phyloP scores from a whole-genome alignment of 2,329 filamentous ascomycete species.

The Aspergillus uvarum region DNA sequence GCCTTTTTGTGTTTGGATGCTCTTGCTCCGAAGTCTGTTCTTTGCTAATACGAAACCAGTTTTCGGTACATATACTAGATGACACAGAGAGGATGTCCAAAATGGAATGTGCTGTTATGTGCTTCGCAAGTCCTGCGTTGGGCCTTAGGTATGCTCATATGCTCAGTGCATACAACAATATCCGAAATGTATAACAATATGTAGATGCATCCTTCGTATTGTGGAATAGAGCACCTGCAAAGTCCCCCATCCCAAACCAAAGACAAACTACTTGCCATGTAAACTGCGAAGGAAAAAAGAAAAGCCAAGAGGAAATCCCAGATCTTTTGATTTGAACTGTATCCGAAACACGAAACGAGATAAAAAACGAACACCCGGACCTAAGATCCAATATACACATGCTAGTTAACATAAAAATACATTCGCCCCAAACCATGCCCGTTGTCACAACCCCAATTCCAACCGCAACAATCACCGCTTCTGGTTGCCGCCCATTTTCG shows the following conservation, averaged over 20 bases:
- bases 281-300: background rate
- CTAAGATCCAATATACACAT: constrained; percentile 7
- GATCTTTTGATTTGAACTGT: background rate
- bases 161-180: no score
- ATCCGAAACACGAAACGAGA: constrained; percentile 2
- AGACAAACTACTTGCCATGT: background rate
- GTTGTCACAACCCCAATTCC: no score
- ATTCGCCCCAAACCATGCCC: background rate
- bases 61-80: constrained; percentile 25
- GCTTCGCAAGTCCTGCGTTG: background rate
- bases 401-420: constrained; percentile 10
- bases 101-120: background rate
- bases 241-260: background rate
- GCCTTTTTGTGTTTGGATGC: background rate
- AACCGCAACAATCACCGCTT: background rate
- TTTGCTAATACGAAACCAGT: background rate
- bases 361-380: background rate
- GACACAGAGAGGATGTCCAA: background rate
- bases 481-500: background rate
- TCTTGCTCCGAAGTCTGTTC: background rate
- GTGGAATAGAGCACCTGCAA: no score
- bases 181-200: no score
- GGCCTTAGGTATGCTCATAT: background rate
- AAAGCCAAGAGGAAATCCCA: background rate
- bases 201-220: no score